Conservation (phyloP, 176 grass and related monocot species). For the Rhynchospora pubera region DNA sequence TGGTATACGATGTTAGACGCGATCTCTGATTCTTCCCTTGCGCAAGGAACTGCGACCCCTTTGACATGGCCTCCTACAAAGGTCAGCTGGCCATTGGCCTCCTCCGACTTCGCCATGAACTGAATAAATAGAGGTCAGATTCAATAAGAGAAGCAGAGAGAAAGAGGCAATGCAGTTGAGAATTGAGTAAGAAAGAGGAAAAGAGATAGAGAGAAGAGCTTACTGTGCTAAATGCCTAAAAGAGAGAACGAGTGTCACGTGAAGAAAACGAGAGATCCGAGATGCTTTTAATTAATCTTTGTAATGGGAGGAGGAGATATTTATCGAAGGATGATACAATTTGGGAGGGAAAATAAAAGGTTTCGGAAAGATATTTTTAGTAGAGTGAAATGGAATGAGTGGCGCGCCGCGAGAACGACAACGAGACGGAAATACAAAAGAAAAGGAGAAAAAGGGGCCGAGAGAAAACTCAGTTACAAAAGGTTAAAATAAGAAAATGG, state of each 20-base stretch:
- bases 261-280: conserved; percentile 18
- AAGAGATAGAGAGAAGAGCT: too few species aligned
- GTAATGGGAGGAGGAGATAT: not conserved
- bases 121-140: too few species aligned
- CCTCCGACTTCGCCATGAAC: conserved; percentile 24
- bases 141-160: not conserved
- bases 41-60: conserved; percentile 50
- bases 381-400: conserved; percentile 9
- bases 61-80: conserved; percentile 41
- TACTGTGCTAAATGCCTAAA: too few species aligned
- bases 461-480: too few species aligned
- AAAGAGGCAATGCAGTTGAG: not conserved
- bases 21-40: conserved; percentile 53
- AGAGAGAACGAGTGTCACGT: not conserved
- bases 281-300: not conserved
- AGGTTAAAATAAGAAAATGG: too few species aligned
- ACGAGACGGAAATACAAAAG: not conserved
- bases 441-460: not conserved
- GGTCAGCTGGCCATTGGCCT: conserved; percentile 8
- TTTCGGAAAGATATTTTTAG: conserved; percentile 13
- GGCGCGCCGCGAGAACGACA: conserved; percentile 8
- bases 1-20: conserved; percentile 82
- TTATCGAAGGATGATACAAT: too few species aligned
- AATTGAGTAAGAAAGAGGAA: not conserved
- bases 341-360: not conserved